These are phyloP conservation scores for Ceratobasidium sp. DNA, from an alignment of 1,284 basidiomycete species.

Conservation along the genomic window DNA sequence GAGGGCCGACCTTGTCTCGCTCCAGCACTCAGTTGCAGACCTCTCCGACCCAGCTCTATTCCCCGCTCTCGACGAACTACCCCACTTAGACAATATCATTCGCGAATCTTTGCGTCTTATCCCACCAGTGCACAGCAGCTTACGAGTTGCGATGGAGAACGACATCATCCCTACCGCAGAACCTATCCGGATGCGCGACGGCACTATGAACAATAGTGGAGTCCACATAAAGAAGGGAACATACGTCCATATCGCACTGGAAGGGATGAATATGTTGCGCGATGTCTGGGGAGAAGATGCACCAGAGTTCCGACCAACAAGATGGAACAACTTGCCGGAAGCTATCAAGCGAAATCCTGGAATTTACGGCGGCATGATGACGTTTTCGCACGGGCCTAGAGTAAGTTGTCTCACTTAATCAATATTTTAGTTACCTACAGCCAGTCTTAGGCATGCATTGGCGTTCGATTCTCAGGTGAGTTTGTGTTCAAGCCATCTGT, in stretches of 20 bases:
- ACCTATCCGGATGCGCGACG: constrained; percentile 71
- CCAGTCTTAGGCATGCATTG: constrained; percentile 55
- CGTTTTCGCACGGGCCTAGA: constrained; percentile 82
- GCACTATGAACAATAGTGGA: constrained; percentile 57
- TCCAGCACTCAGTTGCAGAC: constrained; percentile 27
- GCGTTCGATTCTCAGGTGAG: constrained; percentile 72
- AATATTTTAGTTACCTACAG: background rate
- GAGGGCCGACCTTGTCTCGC: constrained; percentile 66
- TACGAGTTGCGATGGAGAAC: constrained; percentile 79
- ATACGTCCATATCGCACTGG: constrained; percentile 79
- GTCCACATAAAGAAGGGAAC: constrained; percentile 74
- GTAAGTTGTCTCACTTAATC: constrained; percentile 59
- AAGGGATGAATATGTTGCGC: constrained; percentile 81
- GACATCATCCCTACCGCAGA: constrained; percentile 78
- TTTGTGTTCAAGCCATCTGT: background rate
- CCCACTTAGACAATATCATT: constrained; percentile 80
- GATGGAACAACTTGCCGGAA: constrained; percentile 81
- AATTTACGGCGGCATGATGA: constrained; percentile 75
- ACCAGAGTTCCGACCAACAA: constrained; percentile 81
- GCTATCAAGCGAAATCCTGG: constrained; percentile 72
- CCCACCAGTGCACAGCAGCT: constrained; percentile 83
- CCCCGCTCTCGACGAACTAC: constrained; percentile 70
- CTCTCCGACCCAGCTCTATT: constrained; percentile 47
- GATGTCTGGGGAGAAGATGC: constrained; percentile 80
- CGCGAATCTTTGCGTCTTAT: constrained; percentile 80